Percentiles rank a stretch among this genome's conserved stretches.
Conservation (phyloP, 2,329 filamentous ascomycete genomes). For the Neonectria neomacrospora region DNA sequence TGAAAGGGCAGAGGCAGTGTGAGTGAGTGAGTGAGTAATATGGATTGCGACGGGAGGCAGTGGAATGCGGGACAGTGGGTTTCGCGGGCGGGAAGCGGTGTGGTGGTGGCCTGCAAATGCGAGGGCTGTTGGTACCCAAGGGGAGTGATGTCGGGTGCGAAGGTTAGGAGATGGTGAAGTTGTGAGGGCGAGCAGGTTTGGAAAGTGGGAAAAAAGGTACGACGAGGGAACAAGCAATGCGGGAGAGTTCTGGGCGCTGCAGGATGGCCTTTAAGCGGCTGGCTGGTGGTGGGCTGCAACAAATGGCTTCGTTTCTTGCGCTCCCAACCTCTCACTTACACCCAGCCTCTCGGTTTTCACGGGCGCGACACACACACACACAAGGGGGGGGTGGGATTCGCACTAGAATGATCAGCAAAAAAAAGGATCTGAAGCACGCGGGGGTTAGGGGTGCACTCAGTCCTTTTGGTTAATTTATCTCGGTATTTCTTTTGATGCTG, state of each 20-base stretch:
- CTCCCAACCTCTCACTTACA: slow-evolving; percentile 53
- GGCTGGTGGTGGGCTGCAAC: slow-evolving; percentile 41
- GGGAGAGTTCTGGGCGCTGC: slow-evolving; percentile 44
- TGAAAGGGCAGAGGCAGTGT: not conserved
- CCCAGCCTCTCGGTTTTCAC: slow-evolving; percentile 48
- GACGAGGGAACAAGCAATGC: slow-evolving; percentile 30
- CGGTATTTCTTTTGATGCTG: not conserved
- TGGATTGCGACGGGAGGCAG: not conserved
- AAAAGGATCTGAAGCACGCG: not conserved
- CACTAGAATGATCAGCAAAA: slow-evolving; percentile 37
- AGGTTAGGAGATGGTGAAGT: slow-evolving; percentile 6
- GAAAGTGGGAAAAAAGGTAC: slow-evolving; percentile 25
- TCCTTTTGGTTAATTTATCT: slow-evolving; percentile 29
- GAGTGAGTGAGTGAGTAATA: not conserved
- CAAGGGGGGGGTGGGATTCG: slow-evolving; percentile 25
- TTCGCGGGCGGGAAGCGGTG: slow-evolving; percentile 21
- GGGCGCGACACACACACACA: slow-evolving; percentile 18
- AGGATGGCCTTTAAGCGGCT: slow-evolving; percentile 48
- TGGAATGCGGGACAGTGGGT: slow-evolving; percentile 38
- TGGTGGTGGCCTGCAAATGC: slow-evolving; percentile 17
- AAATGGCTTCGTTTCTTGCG: slow-evolving; percentile 37
- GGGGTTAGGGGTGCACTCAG: slow-evolving; percentile 27
- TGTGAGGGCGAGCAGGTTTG: slow-evolving; percentile 16
- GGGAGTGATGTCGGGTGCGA: not conserved
- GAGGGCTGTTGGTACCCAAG: slow-evolving; percentile 23